Base-by-base conservation (phyloP, 345 rosid genomes). In the Gossypium thurberi region DNA sequence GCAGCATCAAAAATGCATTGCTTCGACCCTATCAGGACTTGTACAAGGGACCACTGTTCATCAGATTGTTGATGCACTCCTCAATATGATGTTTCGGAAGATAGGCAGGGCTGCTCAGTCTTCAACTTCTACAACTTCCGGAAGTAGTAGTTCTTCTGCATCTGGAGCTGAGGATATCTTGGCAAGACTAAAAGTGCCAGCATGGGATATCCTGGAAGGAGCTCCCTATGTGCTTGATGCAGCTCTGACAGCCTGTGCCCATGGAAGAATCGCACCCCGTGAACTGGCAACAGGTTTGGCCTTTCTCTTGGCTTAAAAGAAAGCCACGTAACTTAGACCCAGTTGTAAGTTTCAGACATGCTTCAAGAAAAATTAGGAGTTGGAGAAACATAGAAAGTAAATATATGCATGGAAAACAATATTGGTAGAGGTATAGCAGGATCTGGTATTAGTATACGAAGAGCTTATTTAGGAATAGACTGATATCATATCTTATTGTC, bases 131-230 rank as follows among this genome's bases (percentile, higher is more conserved):
- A 57, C 93, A 62, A 81, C 90, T 81, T 91, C 99, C 10, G 99
- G 87, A 74, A 91, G 96, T 85, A 88, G 89, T 77, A 86, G 74
- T 80, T 85, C 94, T 72, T 86, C 93, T 25, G 90, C 88, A 53
- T 78, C 92, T 33, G 88, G 77, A 74, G 78, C 83, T 51, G 99
- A 91, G 74, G 99, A 92, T 72, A 75, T 81, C 20, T 85, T 76
- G 21, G 56, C 74, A 78, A 84, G 85, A 75, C 92, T 92, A 70
- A 91, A 87, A 82, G 76, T 95, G 70, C 93, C 98, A 69, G 98
- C 96, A 60, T 95, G 99, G 99, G 97, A 95, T 77, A 89, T 95
- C 79, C 81, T 92, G 79, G 96, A 92, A 85, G 99, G 91, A 40
- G 83, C 85, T 76, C 98, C 98, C 12, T 85, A 83, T 83, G 98